Conservation (phyloP, 257 asterid genomes). For the Solanum rostratum region DNA sequence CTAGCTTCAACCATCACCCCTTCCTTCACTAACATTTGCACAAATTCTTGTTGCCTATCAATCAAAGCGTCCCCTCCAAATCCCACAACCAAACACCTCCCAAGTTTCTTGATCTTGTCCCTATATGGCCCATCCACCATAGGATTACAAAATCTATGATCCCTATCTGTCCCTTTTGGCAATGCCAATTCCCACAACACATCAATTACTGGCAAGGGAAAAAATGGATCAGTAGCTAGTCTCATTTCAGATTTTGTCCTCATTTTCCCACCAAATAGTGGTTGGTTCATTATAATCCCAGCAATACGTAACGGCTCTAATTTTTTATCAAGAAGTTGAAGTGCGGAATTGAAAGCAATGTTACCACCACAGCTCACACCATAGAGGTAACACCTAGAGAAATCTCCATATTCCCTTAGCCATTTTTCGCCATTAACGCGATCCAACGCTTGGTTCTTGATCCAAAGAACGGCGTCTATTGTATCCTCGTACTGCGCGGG, state of each 20-base stretch:
- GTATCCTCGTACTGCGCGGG: constrained; percentile 87
- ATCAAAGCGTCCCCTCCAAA: constrained; percentile 80
- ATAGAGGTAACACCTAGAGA: constrained; percentile 57
- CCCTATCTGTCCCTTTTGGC: constrained; percentile 66
- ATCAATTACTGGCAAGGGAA: constrained; percentile 72
- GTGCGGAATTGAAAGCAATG: constrained; percentile 45
- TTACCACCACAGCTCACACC: constrained; percentile 64
- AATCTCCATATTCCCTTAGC: constrained; percentile 54
- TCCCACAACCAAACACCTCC: constrained; percentile 69
- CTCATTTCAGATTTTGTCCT: constrained; percentile 68
- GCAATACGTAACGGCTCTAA: constrained; percentile 33
- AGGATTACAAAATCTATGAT: constrained; percentile 76
- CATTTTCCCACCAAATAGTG: constrained; percentile 57
- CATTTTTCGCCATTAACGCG: constrained; percentile 42
- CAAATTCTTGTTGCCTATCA: constrained; percentile 68
- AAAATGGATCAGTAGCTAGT: constrained; percentile 53
- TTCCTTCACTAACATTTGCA: constrained; percentile 41
- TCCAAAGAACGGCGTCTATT: constrained; percentile 55
- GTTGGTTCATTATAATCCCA: constrained; percentile 60
- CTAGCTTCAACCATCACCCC: constrained; percentile 69
- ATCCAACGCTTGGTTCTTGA: constrained; percentile 29
- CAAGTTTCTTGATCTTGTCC: constrained; percentile 44
- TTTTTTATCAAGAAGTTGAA: constrained; percentile 29
- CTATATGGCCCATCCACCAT: constrained; percentile 27
- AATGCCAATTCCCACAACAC: constrained; percentile 79